phyloP scores from a whole-genome alignment of 345 rosid species.

The Noccaea caerulescens region DNA sequence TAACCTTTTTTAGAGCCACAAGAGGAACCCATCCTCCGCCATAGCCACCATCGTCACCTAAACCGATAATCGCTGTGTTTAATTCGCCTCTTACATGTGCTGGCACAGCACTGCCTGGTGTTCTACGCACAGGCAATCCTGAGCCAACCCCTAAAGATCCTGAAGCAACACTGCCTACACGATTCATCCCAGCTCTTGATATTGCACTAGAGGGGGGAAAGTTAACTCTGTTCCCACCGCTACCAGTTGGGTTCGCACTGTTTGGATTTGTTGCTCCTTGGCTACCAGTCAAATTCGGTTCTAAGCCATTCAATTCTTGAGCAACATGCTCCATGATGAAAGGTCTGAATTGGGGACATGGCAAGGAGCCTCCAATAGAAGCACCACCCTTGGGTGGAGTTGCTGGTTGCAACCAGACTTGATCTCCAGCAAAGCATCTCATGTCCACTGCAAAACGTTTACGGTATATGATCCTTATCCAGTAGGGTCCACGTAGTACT shows the following conservation, averaged over 20 bases:
- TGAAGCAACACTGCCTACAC: slow-evolving; percentile 65
- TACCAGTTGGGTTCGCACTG: slow-evolving; percentile 54
- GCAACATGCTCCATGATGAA: slow-evolving; percentile 99
- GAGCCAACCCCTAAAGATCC: slow-evolving; percentile 67
- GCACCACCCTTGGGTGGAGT: slow-evolving; percentile 96
- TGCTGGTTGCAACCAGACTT: slow-evolving; percentile 99
- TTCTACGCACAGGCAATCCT: slow-evolving; percentile 79
- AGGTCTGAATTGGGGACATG: slow-evolving; percentile 99
- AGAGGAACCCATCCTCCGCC: slow-evolving; percentile 99
- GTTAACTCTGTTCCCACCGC: slow-evolving; percentile 71
- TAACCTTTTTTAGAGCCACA: slow-evolving; percentile 96
- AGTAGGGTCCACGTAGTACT: slow-evolving; percentile 96
- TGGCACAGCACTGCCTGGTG: slow-evolving; percentile 79
- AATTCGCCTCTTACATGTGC: slow-evolving; percentile 95
- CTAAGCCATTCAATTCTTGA: slow-evolving; percentile 91
- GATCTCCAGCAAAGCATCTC: slow-evolving; percentile 99
- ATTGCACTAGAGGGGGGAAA: slow-evolving; percentile 62
- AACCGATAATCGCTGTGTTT: slow-evolving; percentile 95
- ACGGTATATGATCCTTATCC: slow-evolving; percentile 96
- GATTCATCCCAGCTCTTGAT: slow-evolving; percentile 71
- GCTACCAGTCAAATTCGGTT: slow-evolving; percentile 69
- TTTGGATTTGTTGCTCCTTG: slow-evolving; percentile 61
- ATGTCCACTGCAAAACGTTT: slow-evolving; percentile 96
- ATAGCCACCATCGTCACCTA: slow-evolving; percentile 99
- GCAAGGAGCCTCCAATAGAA: slow-evolving; percentile 91